Percentiles rank a stretch among this genome's conserved stretches.
Evolutionary conservation across 148 eudicot genomes (phyloP).

Genomic region (Simmondsia chinensis): DNA sequence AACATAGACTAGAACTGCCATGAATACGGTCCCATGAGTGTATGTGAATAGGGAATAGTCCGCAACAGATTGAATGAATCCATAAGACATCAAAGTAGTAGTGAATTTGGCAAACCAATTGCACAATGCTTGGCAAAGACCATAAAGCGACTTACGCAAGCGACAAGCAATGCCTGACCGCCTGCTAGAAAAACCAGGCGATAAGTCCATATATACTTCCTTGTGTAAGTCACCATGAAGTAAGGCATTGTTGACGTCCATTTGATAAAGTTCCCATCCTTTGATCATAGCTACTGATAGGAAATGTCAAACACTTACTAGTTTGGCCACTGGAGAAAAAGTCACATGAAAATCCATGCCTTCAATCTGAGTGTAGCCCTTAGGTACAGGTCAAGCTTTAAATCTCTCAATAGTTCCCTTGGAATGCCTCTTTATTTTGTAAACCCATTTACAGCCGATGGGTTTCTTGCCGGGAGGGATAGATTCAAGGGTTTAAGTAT

Average conservation of each 20-base stretch:
- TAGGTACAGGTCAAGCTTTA: not conserved
- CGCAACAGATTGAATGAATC: not conserved
- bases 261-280: constrained; percentile 1
- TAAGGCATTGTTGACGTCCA: constrained; percentile 5
- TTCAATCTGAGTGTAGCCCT: not conserved
- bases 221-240: constrained; percentile 4
- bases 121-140: not conserved
- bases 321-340: constrained; percentile 4
- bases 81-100: not conserved
- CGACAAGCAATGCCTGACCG: not conserved
- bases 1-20: constrained; percentile 12
- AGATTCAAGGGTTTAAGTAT: not conserved
- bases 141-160: not conserved
- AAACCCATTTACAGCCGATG: not conserved
- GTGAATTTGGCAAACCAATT: constrained; percentile 2
- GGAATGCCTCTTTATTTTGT: not conserved
- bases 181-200: not conserved
- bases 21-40: not conserved
- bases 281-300: not conserved
- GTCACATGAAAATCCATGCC: not conserved
- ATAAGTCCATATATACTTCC: constrained; percentile 3
- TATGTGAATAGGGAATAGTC: constrained; percentile 1
- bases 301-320: not conserved
- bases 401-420: not conserved
- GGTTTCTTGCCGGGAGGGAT: not conserved